Conservation (phyloP, 495 filamentous ascomycete species). For the Melanomma pulvis-pyrius region DNA sequence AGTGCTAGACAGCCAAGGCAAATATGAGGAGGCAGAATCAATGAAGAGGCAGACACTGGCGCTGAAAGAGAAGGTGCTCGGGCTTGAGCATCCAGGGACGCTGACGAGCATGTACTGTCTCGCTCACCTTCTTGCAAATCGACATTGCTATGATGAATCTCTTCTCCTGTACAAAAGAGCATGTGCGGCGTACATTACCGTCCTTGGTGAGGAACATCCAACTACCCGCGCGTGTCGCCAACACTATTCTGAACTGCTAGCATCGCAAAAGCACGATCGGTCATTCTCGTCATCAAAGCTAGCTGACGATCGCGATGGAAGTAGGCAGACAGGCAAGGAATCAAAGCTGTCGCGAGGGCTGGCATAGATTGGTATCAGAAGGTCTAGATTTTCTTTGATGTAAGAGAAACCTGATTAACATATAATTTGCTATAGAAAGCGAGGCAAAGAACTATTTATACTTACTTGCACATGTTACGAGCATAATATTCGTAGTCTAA, state of each 20-base stretch:
- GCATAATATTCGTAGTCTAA: too few species aligned
- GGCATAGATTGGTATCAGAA: background rate
- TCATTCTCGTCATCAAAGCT: background rate
- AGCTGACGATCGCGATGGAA: background rate
- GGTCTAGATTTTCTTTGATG: background rate
- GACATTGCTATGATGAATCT: background rate
- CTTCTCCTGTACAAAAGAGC: slow-evolving; percentile 1
- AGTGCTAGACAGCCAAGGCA: background rate
- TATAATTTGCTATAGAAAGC: too few species aligned
- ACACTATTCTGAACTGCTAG: background rate
- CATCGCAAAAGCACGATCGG: background rate
- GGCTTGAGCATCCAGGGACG: background rate
- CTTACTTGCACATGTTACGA: too few species aligned
- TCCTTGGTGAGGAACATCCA: slow-evolving; percentile 4
- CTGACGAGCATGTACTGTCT: slow-evolving; percentile 1
- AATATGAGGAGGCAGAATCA: background rate
- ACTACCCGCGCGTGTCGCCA: background rate
- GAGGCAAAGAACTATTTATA: too few species aligned
- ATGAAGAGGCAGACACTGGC: slow-evolving; percentile 2
- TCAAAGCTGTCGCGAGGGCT: background rate
- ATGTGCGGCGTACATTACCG: background rate
- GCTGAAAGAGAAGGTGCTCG: slow-evolving; percentile 4
- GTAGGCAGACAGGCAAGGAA: background rate
- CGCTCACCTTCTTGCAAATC: slow-evolving; percentile 1
- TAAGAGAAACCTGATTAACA: background rate